Base-by-base conservation (phyloP, 2,329 filamentous ascomycete genomes). In the Botryotinia convoluta region DNA sequence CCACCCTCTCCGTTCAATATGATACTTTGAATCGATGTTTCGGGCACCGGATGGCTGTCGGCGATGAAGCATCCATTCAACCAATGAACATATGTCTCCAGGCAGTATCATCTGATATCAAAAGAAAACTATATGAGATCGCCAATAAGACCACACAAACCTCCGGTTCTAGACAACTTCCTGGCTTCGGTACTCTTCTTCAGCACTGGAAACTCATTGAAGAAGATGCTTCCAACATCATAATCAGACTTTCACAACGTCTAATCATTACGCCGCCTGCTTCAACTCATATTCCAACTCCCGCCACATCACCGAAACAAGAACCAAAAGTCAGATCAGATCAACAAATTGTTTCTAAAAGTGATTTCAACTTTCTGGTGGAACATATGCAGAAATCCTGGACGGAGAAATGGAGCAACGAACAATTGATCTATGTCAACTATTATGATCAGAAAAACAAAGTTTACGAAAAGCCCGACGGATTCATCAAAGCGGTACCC, bases 321-420 rank as follows among this genome's bases (percentile, higher is more conserved):
- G 51, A 60, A 37, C 37, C 62, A 68, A 29, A 68, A 20, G 37
- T 59, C 29, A n/a, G 45, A 68, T 59, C 48, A 37, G 45, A 67
- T 54, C 61, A 72, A 26, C 39, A 26, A 42, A 10, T 68, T 14
- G 48, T 72, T n/a, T 68, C 71, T 14, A 68, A 44, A 9, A 20
- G 61, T 3, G 29, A 45, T 35, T 60, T 57, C 22, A 29, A 59
- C 2, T 35, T 42, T 20, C 10, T 72, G 39, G 14, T 68, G 22
- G 39, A 39, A 2, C 71, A 72, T 20, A 39, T 72, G 71, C 20
- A 72, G 32, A 60, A 72, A 59, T 72, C 71, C 1, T 72, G 71
- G 71, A 59, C 37, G 10, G 71, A 59, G 39, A 37, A 12, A 48
- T 45, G 45, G 51, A 68, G 45, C 42, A 44, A 72, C 37, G 71